Percentiles rank a stretch among this genome's conserved stretches.
phyloP scores from a whole-genome alignment of 805 yeast genomes.

The Pichia cabralensis region DNA sequence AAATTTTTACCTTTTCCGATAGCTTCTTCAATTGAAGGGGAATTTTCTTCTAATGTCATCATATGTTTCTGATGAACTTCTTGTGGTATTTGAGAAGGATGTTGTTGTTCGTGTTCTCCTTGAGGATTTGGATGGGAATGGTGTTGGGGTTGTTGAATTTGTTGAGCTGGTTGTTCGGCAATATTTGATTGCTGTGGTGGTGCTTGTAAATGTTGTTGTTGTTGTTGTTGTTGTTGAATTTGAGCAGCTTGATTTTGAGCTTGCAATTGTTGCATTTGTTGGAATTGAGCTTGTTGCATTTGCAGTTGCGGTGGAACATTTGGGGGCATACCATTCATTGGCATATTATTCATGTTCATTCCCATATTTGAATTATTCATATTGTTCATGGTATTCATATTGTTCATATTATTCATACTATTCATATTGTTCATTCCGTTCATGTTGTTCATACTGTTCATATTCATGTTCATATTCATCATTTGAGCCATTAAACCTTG shows the following conservation, averaged over 20 bases:
- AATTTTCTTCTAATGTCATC: constrained; percentile 8
- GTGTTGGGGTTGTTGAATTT: constrained; percentile 1
- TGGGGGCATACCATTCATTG: too few species aligned
- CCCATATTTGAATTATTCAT: too few species aligned
- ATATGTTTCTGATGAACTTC: constrained; percentile 4
- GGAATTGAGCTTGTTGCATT: constrained; percentile 14
- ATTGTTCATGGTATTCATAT: too few species aligned
- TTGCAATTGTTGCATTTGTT: constrained; percentile 14
- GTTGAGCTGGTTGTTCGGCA: constrained; percentile 6
- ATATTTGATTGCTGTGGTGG: constrained; percentile 14
- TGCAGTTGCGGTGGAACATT: constrained; percentile 8
- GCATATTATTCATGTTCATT: too few species aligned
- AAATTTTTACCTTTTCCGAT: constrained; percentile 4
- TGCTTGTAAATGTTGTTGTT: constrained; percentile 14
- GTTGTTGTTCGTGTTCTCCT: constrained; percentile 1
- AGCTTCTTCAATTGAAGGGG: constrained; percentile 17
- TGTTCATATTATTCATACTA: too few species aligned
- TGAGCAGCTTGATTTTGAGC: constrained; percentile 6
- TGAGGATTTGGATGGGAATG: constrained; percentile 1
- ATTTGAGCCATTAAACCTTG: constrained; percentile 20
- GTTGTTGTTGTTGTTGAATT: constrained; percentile 5
- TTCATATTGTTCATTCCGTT: too few species aligned
- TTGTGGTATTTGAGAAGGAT: background rate
- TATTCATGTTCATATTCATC: constrained; percentile 2
- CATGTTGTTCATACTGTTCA: constrained; percentile 7